Evolutionary conservation across 257 asterid species (phyloP).

Genomic region (Euphrasia confusa): DNA sequence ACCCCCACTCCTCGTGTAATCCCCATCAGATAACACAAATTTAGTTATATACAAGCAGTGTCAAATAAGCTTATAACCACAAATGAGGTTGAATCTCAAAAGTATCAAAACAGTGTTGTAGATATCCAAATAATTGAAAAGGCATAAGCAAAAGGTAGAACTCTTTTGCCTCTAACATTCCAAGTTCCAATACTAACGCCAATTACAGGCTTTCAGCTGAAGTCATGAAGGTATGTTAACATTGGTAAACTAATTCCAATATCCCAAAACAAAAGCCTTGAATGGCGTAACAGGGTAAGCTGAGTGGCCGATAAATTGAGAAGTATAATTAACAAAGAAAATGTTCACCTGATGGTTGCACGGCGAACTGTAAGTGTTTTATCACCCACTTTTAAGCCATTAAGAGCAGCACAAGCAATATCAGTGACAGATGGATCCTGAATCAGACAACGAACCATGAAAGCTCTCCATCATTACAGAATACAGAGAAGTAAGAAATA

Average conservation of each 20-base stretch:
- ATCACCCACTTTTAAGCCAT: conserved; percentile 58
- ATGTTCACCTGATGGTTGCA: conserved; percentile 44
- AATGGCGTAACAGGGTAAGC: neutral
- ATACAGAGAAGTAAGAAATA: conserved; percentile 17
- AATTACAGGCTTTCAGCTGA: neutral
- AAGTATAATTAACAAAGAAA: conserved; percentile 17
- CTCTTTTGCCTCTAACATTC: neutral
- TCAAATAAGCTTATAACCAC: neutral
- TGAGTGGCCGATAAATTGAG: conserved; percentile 1
- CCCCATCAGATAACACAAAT: neutral
- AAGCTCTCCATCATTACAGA: conserved; percentile 22
- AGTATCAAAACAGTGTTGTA: too few relatives aligned
- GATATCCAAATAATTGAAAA: too few relatives aligned
- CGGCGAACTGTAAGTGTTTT: conserved; percentile 60
- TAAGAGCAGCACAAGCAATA: conserved; percentile 60
- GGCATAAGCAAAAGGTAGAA: neutral
- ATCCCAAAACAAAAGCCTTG: conserved; percentile 12
- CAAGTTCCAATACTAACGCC: neutral
- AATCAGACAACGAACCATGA: conserved; percentile 21
- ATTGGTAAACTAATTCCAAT: conserved; percentile 12
- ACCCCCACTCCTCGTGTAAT: neutral
- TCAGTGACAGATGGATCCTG: conserved; percentile 59
- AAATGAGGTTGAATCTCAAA: neutral
- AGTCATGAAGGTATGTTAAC: conserved; percentile 2
- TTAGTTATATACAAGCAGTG: neutral